Base-by-base conservation (phyloP, 176 grass and related monocot species). In the Oryza rufipogon region DNA sequence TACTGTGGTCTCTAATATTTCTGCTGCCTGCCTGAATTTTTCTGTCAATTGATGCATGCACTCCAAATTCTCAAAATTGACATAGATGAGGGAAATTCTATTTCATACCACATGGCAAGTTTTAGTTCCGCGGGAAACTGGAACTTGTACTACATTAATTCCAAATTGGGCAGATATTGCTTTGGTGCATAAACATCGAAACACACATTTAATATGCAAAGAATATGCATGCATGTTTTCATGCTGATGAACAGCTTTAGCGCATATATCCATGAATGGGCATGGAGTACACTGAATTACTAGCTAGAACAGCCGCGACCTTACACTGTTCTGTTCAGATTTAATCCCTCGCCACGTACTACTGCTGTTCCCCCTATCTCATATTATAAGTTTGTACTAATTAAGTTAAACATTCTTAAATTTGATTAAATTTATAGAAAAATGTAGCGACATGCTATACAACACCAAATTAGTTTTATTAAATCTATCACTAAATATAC, bases 241-340 rank as follows among this genome's bases (percentile, higher is more conserved):
- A 60, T 44, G 49, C 14, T 12, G 47, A 52, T 52, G 49, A 81
- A 81, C 4, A 61, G 34, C 7, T 58, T 20, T 61, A 32, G 17
- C 33, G 73, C 48, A 34, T 56, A 75, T 52, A 74, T 77, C 8
- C 30, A 48, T 36, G 32, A 47, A 68, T 65, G 76, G 77, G 44
- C 2, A 46, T 46, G 5, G 9, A 48, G 71, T 66, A 11, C 60
- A 83, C 42, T 45, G 65, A 70, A 77, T 76, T 38, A 38, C 36
- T 39, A 44, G 42, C 9, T 44, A 70, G 15, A 70, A 6, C 64
- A n/a, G 22, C 33, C 33, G 48, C 33, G 48, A 77, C 23, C 78
- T 70, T 70, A 68, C 48, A n/a, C 78, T 15, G 34, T 16, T 23
- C 2, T 5, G 30, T 77, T 32, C 82, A 85, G 9, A 56, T 41